Base-by-base conservation (phyloP, 164 flowering plant species). In the Magnolia kwangsiensis region DNA sequence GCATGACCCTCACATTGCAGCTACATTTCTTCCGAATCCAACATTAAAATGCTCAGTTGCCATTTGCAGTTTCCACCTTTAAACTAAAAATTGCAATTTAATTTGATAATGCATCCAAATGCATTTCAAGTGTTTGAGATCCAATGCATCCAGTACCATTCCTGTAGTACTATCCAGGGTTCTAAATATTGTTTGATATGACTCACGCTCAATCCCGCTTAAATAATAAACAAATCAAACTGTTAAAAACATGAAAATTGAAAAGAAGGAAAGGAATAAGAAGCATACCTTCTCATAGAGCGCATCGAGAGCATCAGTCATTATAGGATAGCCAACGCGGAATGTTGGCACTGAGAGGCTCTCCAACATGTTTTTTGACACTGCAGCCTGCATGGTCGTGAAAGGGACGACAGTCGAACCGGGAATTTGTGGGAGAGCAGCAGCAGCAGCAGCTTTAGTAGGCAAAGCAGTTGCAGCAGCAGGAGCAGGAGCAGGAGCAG, bases 351-450 rank as follows among this genome's bases (percentile, higher is more conserved):
- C 97, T 0, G 88, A 84, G 50, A 95, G 90, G 71, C 98, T 95
- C 66, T 93, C 94, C 78, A 95, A 21, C 98, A 95, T 95, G 80
- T 95, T 95, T 84, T 85, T 95, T 3, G 95, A 84, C 55, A 95
- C 98, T 0, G 95, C 97, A 1, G 90, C 78, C 74, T 94, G 98
- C 97, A 94, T 94, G 5, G 97, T 88, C 0, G 96, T 91, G 68
- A 92, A 91, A 2, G 97, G 94, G 29, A 83, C 83, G 18, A 91
- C 85, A 1, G 85, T 89, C 1, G 96, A 83, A 16, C 94, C 96
- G 1, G 94, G 90, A 78, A 89, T 77, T 19, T 72, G 50, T 50
- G 85, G 81, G 50, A 81, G 69, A 14, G 84, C 75, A 11, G 86
- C 49, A 2, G 86, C 49, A 2, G 88, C 64, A 16, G 81, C 67